These are phyloP conservation scores for Cymbopogon citratus DNA, from an alignment of 176 grass and related monocot species.

Conservation along the genomic window DNA sequence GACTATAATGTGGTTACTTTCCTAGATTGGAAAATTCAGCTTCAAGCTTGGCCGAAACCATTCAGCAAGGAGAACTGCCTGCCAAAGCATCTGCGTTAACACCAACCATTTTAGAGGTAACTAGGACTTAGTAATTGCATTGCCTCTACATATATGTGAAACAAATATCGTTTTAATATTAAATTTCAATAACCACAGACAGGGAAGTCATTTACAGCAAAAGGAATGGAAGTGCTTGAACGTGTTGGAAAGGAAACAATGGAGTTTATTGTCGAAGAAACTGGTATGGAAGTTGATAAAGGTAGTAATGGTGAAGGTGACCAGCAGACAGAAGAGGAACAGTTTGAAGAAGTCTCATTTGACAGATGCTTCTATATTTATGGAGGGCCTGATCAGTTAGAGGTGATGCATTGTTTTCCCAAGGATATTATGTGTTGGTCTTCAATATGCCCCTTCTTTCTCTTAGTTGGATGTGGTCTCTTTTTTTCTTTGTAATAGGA, in stretches of 20 bases:
- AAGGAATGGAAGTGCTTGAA: constrained; percentile 91
- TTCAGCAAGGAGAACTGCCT: constrained; percentile 80
- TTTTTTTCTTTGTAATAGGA: constrained; percentile 42
- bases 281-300: constrained; percentile 88
- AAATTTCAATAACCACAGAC: constrained; percentile 47
- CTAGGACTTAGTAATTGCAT: constrained; percentile 8
- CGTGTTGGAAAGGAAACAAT: constrained; percentile 97
- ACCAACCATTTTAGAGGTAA: constrained; percentile 85
- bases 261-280: constrained; percentile 87
- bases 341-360: constrained; percentile 92
- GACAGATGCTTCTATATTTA: constrained; percentile 99
- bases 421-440: not conserved
- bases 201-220: constrained; percentile 78
- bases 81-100: constrained; percentile 72
- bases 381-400: constrained; percentile 94
- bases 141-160: constrained; percentile 10
- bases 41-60: constrained; percentile 74
- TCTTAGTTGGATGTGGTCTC: not conserved
- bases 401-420: constrained; percentile 53
- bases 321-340: constrained; percentile 61
- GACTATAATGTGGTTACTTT: constrained; percentile 15
- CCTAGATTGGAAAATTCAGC: constrained; percentile 89
- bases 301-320: constrained; percentile 44
- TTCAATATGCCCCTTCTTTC: constrained; percentile 3
- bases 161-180: constrained; percentile 16